These are phyloP conservation scores for Diplodia seriata DNA, from an alignment of 2,329 filamentous ascomycete species.

Conservation along the genomic window DNA sequence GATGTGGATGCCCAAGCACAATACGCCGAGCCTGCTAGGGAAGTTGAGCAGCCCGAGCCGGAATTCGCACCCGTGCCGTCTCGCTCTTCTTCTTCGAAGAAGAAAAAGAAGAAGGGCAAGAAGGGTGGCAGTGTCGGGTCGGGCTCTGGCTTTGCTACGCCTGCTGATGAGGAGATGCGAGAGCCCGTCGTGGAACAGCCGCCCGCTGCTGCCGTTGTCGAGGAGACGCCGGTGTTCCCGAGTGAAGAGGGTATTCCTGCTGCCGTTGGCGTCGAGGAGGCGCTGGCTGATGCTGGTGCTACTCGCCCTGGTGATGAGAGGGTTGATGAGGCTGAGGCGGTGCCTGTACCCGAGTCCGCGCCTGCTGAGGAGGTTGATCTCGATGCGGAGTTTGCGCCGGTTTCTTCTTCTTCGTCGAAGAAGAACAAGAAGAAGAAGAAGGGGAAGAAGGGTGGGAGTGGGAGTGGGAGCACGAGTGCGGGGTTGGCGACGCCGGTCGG, in stretches of 20 bases:
- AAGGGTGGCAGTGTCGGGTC: neutral
- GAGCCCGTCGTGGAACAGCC: neutral
- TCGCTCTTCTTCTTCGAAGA: neutral
- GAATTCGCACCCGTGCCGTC: neutral
- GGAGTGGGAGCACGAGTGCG: neutral
- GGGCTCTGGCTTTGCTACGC: neutral
- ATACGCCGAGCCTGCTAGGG: neutral
- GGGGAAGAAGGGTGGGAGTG: neutral
- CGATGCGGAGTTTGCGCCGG: neutral
- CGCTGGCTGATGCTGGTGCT: neutral
- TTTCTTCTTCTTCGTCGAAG: neutral
- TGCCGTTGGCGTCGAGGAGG: neutral
- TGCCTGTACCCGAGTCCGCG: neutral
- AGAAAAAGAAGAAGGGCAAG: constrained; percentile 5
- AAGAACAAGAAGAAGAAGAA: neutral
- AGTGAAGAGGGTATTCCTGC: neutral
- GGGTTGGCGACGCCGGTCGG: neutral
- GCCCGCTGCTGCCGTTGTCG: neutral
- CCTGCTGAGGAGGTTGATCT: neutral
- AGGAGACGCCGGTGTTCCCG: neutral
- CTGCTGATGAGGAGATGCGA: neutral
- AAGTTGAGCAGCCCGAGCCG: neutral
- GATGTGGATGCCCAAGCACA: neutral
- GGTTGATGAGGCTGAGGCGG: neutral
- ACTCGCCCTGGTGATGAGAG: neutral